These are phyloP conservation scores for Hyaloscypha variabilis DNA, from an alignment of 495 filamentous ascomycete species.

Conservation along the genomic window DNA sequence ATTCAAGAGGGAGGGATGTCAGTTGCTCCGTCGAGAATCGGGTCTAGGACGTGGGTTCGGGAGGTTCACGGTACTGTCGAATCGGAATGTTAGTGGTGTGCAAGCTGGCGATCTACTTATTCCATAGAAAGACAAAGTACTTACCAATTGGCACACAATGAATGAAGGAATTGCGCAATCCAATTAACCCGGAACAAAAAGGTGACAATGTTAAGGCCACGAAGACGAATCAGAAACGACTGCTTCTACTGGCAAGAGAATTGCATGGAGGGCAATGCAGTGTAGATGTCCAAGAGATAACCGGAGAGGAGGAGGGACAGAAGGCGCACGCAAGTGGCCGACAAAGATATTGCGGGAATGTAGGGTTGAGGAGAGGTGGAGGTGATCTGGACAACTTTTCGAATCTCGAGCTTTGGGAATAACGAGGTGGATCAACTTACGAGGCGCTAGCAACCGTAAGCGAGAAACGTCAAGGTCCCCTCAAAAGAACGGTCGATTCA, in stretches of 20 bases:
- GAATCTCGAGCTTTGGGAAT: neutral
- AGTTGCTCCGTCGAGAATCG: neutral
- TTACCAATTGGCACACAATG: constrained; percentile 15
- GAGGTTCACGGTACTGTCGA: neutral
- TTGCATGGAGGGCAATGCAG: constrained; percentile 27
- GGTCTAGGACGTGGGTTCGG: neutral
- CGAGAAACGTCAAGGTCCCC: neutral
- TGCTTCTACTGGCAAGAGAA: constrained; percentile 22
- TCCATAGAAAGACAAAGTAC: neutral
- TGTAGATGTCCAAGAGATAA: constrained; percentile 14
- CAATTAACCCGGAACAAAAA: constrained; percentile 17
- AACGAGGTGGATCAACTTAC: neutral
- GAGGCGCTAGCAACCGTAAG: neutral
- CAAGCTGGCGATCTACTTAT: neutral
- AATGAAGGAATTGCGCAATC: constrained; percentile 15
- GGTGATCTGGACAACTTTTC: neutral
- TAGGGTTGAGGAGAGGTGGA: neutral
- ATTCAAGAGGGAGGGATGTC: neutral
- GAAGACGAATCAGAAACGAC: constrained; percentile 21
- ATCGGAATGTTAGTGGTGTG: neutral
- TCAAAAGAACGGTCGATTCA: neutral
- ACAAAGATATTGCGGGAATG: neutral
- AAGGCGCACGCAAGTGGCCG: constrained; percentile 31
- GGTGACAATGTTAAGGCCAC: constrained; percentile 31
- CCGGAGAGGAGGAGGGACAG: constrained; percentile 26